Evolutionary conservation across 2,329 filamentous ascomycete genomes (phyloP).

Genomic region (Dactylellina parvicollis): DNA sequence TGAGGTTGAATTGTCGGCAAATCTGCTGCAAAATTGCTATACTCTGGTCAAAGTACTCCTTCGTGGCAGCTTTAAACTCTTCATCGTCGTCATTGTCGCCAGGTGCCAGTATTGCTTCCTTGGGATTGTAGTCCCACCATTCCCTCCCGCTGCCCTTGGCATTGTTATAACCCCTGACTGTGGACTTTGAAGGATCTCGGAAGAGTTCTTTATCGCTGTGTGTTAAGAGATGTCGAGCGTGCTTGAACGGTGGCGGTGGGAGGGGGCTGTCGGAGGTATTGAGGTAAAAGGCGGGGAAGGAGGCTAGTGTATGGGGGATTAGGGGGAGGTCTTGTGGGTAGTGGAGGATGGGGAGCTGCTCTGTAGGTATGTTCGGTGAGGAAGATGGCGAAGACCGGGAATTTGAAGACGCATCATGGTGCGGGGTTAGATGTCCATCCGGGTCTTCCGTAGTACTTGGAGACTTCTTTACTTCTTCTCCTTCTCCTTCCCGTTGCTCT

Average conservation of each 20-base stretch:
- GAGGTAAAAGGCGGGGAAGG: slow-evolving; percentile 30
- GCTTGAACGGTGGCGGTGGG: slow-evolving; percentile 3
- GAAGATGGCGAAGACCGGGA: no score
- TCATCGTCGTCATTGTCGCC: background rate
- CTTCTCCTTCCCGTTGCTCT: no score
- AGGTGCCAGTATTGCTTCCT: background rate
- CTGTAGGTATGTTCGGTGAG: no score
- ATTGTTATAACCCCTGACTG: slow-evolving; percentile 24
- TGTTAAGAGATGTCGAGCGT: slow-evolving; percentile 17
- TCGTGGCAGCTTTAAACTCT: slow-evolving; percentile 14
- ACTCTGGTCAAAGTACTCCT: slow-evolving; percentile 13
- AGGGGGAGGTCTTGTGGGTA: slow-evolving; percentile 17
- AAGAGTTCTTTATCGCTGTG: slow-evolving; percentile 5
- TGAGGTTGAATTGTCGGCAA: slow-evolving; percentile 16
- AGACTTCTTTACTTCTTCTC: no score
- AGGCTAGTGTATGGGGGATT: slow-evolving; percentile 13
- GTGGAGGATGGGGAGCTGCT: slow-evolving; percentile 20
- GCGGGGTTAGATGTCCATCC: no score
- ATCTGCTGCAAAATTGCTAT: slow-evolving; percentile 9
- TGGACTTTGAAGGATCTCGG: slow-evolving; percentile 15
- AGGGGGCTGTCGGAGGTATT: slow-evolving; percentile 10
- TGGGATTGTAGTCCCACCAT: slow-evolving; percentile 48
- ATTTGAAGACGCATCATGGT: no score
- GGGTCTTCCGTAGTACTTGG: no score
- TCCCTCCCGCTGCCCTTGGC: slow-evolving; percentile 22